phyloP scores from a whole-genome alignment of 169 alveolate species.

The Eimeria brunetti region DNA sequence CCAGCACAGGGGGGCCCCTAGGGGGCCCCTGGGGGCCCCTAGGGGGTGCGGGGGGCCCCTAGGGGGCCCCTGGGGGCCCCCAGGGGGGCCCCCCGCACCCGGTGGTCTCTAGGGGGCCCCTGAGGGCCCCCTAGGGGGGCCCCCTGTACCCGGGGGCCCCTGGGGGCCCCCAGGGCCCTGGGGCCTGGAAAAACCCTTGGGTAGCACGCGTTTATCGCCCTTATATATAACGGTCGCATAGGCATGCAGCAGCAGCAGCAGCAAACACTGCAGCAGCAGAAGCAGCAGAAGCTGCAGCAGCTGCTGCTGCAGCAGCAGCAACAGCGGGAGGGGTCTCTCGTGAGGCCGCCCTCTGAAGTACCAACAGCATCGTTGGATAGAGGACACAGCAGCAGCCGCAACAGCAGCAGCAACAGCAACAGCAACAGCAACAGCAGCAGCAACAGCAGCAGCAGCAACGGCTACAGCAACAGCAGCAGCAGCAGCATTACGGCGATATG shows the following conservation, averaged over 20 bases:
- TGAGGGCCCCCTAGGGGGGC: not conserved
- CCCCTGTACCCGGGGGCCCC: not conserved
- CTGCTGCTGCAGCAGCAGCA: constrained; percentile 1
- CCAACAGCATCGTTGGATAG: not conserved
- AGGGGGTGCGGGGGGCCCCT: too few species aligned
- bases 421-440: constrained; percentile 12
- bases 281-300: constrained; percentile 3
- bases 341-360: too few species aligned
- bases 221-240: not conserved
- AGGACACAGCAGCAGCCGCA: not conserved
- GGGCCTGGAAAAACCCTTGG: not conserved
- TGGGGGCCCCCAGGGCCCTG: not conserved
- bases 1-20: too few species aligned
- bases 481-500: not conserved
- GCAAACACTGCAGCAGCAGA: not conserved
- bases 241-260: constrained; percentile 24
- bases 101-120: not conserved
- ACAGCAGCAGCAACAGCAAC: not conserved
- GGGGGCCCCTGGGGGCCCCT: too few species aligned
- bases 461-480: not conserved
- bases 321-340: not conserved
- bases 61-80: too few species aligned
- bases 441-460: not conserved
- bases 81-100: too few species aligned
- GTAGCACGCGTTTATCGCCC: not conserved